These are phyloP conservation scores for Eucalyptus erythrocorys DNA, from an alignment of 345 rosid species.

Conservation along the genomic window DNA sequence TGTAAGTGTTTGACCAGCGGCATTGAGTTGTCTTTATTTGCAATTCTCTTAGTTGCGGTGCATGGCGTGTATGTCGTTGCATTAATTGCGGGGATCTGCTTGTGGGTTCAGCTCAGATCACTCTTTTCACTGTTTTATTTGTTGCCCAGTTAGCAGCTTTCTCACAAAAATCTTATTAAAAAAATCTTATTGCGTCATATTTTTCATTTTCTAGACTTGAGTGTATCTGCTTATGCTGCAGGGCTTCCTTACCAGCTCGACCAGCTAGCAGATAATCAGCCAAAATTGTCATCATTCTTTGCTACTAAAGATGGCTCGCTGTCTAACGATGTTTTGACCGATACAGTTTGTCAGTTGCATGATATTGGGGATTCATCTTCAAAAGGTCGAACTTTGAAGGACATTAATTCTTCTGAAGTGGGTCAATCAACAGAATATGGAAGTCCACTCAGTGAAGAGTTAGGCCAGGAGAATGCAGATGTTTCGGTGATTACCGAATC, in stretches of 20 bases:
- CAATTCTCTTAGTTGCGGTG: background rate
- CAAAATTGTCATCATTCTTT: slow-evolving; percentile 77
- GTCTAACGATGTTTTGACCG: slow-evolving; percentile 10
- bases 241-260: slow-evolving; percentile 95
- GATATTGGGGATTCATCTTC: slow-evolving; percentile 19
- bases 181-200: background rate
- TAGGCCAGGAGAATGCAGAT: slow-evolving; percentile 3
- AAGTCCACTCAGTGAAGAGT: slow-evolving; percentile 1
- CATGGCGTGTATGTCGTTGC: background rate
- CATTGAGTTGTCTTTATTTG: background rate
- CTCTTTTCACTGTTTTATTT: background rate
- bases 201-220: background rate
- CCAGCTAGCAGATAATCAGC: slow-evolving; percentile 73
- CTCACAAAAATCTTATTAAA: background rate
- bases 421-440: slow-evolving; percentile 10
- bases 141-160: background rate
- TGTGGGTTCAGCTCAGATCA: background rate
- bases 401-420: slow-evolving; percentile 8
- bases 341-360: slow-evolving; percentile 10
- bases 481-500: slow-evolving; percentile 9
- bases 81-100: background rate
- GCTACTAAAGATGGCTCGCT: slow-evolving; percentile 14
- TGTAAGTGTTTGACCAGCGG: slow-evolving; percentile 39
- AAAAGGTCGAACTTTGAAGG: slow-evolving; percentile 20
- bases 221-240: slow-evolving; percentile 1